phyloP scores from a whole-genome alignment of 441 rosid genomes.

The Populus hybrid region DNA sequence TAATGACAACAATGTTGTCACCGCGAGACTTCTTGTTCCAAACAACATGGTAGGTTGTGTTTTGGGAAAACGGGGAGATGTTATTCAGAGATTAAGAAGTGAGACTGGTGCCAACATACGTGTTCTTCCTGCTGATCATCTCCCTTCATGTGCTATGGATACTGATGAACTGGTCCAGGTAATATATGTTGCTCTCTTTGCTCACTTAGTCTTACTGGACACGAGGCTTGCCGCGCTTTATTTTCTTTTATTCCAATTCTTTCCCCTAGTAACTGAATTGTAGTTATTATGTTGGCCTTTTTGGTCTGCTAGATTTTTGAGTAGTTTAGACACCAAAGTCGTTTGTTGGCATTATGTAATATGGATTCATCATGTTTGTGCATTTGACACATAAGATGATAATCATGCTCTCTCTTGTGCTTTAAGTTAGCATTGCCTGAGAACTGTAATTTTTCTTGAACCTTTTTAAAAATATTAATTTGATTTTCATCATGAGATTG shows the following conservation, averaged over 20 bases:
- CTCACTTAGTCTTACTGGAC: not conserved
- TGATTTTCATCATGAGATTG: not conserved
- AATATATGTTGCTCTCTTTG: slow-evolving; percentile 8
- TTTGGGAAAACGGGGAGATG: slow-evolving; percentile 55
- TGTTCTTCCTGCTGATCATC: slow-evolving; percentile 35
- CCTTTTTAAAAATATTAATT: not conserved
- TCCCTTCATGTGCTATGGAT: slow-evolving; percentile 34
- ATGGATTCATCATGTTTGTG: not conserved
- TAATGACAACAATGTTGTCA: slow-evolving; percentile 33
- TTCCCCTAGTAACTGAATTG: not conserved
- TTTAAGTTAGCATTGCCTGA: not conserved
- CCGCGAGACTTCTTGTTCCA: slow-evolving; percentile 55
- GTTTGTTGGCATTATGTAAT: not conserved
- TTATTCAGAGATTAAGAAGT: slow-evolving; percentile 51
- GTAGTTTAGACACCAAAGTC: not conserved
- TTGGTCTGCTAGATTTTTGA: not conserved
- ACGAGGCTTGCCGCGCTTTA: not conserved
- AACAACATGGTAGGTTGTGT: slow-evolving; percentile 60
- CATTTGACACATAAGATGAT: not conserved
- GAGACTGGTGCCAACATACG: slow-evolving; percentile 58
- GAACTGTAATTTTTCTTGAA: not conserved
- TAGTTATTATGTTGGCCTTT: not conserved
- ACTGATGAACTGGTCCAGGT: slow-evolving; percentile 70
- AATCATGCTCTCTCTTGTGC: not conserved
- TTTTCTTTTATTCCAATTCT: not conserved